A percentile compares a stretch with the other conserved stretches of the same genome.
These are phyloP conservation scores for Ambispora gerdemannii DNA, from an alignment of 192 early-diverging fungal genomes.

Conservation along the genomic window DNA sequence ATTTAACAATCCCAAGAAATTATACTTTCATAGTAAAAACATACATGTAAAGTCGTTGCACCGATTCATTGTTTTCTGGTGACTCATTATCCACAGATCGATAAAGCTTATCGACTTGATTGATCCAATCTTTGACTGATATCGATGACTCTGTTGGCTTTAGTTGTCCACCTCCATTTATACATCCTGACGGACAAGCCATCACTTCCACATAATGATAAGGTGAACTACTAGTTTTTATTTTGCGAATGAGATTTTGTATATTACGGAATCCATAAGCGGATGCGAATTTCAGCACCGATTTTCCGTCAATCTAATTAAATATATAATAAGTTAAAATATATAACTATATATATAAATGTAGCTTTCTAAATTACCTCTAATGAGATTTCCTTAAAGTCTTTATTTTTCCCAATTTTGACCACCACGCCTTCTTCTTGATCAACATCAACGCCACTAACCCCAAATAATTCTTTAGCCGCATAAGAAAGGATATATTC, in stretches of 20 bases:
- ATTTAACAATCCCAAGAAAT: not conserved
- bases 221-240: conserved; percentile 68
- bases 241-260: conserved; percentile 96
- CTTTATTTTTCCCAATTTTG: conserved; percentile 76
- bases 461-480: conserved; percentile 70
- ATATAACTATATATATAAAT: not conserved
- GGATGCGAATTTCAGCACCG: conserved; percentile 74
- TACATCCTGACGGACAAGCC: conserved; percentile 96
- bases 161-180: conserved; percentile 96
- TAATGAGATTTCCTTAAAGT: conserved; percentile 71
- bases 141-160: conserved; percentile 52
- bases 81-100: conserved; percentile 45
- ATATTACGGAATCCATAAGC: conserved; percentile 97
- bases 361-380: conserved; percentile 21
- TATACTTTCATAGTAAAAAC: not conserved
- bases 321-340: not conserved
- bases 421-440: conserved; percentile 54
- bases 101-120: conserved; percentile 66
- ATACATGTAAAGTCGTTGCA: conserved; percentile 62
- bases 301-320: conserved; percentile 46
- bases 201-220: conserved; percentile 97
- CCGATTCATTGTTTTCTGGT: conserved; percentile 66
- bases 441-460: conserved; percentile 58
- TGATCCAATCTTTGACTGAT: conserved; percentile 74
- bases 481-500: conserved; percentile 87